phyloP scores from a whole-genome alignment of 768 basidiomycete genomes.

The Tulasnella sp. region DNA sequence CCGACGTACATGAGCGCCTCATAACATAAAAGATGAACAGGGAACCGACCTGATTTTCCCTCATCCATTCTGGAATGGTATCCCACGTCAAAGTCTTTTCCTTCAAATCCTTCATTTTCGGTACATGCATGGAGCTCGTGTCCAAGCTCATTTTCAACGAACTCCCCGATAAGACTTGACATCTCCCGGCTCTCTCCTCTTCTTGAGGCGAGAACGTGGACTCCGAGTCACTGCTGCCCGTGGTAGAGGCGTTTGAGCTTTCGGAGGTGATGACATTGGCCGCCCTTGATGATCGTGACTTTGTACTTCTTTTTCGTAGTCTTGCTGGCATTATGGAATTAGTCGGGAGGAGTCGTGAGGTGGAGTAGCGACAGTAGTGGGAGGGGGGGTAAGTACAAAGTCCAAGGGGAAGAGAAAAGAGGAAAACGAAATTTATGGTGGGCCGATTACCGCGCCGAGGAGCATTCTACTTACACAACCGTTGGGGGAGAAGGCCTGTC shows the following conservation, averaged over 20 bases:
- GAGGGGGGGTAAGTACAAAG: background rate
- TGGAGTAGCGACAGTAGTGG: background rate
- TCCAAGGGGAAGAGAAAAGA: background rate
- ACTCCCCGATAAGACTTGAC: background rate
- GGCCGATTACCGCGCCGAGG: background rate
- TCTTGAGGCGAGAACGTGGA: background rate
- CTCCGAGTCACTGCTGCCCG: background rate
- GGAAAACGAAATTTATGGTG: background rate
- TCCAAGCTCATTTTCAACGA: conserved; percentile 13
- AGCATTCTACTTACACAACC: background rate
- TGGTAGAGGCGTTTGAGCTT: background rate
- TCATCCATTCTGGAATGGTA: conserved; percentile 65
- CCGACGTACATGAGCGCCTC: background rate
- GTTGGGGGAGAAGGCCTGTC: background rate
- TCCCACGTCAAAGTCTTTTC: conserved; percentile 48
- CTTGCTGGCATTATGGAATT: background rate
- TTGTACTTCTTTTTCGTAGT: background rate
- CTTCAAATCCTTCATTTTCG: background rate
- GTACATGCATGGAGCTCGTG: conserved; percentile 1
- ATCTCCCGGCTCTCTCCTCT: background rate
- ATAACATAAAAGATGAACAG: background rate
- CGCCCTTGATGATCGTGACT: background rate
- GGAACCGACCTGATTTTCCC: conserved; percentile 48
- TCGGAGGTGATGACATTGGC: background rate
- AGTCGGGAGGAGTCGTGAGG: background rate